Conservation (phyloP, 2,329 filamentous ascomycete species). For the Paecilomyces sp. region DNA sequence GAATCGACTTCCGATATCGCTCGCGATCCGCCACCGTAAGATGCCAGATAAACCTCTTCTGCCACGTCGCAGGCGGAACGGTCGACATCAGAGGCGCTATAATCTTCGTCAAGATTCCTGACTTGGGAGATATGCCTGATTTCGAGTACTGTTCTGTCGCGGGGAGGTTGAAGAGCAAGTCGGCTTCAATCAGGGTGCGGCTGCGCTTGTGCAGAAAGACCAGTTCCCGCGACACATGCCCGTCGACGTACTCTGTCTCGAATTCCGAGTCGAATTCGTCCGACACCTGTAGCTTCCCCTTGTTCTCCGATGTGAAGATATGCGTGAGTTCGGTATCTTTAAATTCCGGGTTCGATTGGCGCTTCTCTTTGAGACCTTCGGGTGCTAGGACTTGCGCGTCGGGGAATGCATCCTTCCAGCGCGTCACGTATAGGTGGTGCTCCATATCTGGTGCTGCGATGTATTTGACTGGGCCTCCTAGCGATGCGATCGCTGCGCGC, state of each 20-base stretch:
- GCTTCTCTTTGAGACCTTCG: conserved; percentile 77
- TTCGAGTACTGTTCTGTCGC: conserved; percentile 73
- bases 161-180: conserved; percentile 87
- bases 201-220: conserved; percentile 80
- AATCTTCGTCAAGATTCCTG: conserved; percentile 55
- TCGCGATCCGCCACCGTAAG: conserved; percentile 52
- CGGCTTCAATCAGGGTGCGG: conserved; percentile 74
- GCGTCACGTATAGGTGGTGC: conserved; percentile 87
- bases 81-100: conserved; percentile 51
- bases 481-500: conserved; percentile 51
- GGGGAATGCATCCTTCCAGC: conserved; percentile 77
- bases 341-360: conserved; percentile 51
- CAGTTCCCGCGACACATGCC: conserved; percentile 76
- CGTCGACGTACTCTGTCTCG: conserved; percentile 73
- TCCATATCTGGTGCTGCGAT: conserved; percentile 83
- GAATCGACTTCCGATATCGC: conserved; percentile 63
- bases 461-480: conserved; percentile 69
- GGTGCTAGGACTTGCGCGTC: conserved; percentile 73
- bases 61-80: conserved; percentile 57
- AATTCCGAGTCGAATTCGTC: conserved; percentile 83
- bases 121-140: conserved; percentile 46
- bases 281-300: conserved; percentile 49
- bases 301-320: conserved; percentile 56
- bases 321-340: conserved; percentile 58
- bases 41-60: conserved; percentile 82